Percentiles rank a stretch among this genome's conserved stretches.
Evolutionary conservation across 2,329 filamentous ascomycete genomes (phyloP).

Genomic region (Colletotrichum theobromicola): DNA sequence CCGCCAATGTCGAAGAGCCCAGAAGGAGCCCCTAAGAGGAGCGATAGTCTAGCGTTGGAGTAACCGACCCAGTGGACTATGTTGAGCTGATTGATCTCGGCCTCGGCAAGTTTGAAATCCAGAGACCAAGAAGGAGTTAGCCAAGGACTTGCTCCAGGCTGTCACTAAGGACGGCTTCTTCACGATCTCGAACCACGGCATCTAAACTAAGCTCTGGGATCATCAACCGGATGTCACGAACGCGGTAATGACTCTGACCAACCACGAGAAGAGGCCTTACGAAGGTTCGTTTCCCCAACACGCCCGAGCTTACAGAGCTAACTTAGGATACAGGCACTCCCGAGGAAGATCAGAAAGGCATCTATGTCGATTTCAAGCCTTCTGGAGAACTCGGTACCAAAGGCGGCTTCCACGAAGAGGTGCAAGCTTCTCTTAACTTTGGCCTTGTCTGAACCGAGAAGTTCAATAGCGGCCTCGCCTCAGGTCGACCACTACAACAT

Average conservation of each 20-base stretch:
- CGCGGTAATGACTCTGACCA: not conserved
- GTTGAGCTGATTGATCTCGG: not conserved
- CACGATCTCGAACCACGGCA: not conserved
- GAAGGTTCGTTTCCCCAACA: not conserved
- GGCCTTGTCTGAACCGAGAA: not conserved
- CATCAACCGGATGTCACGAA: not conserved
- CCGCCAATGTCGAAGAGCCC: constrained; percentile 21
- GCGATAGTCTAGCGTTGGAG: constrained; percentile 5
- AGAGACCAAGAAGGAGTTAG: not conserved
- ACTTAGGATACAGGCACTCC: accelerated
- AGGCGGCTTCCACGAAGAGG: not conserved
- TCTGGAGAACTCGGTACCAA: not conserved
- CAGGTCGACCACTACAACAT: not conserved
- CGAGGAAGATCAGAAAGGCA: not conserved
- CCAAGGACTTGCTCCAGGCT: not conserved
- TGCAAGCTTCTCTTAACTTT: not conserved
- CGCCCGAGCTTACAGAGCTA: accelerated
- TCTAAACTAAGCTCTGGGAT: not conserved
- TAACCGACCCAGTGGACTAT: not conserved
- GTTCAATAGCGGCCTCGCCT: too few relatives aligned
- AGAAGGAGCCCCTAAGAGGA: constrained; percentile 23
- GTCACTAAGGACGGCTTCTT: not conserved
- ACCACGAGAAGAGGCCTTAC: not conserved
- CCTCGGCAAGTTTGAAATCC: not conserved
- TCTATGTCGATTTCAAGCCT: not conserved